Conservation (phyloP, 1,284 basidiomycete genomes). For the Microbotryum scabiosae region DNA sequence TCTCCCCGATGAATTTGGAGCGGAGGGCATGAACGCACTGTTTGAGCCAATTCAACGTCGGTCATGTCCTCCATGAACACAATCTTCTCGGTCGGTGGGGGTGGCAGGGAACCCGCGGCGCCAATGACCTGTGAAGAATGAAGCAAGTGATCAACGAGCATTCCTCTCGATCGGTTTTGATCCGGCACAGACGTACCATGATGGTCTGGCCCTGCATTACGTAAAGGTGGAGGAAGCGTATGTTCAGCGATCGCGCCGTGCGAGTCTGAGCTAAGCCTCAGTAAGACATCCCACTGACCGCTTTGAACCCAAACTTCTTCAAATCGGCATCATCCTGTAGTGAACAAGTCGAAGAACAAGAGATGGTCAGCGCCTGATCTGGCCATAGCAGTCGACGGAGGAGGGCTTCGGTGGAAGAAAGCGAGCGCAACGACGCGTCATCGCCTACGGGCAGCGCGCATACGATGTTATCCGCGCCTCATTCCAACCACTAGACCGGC, state of each 20-base stretch:
- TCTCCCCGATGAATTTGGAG: slow-evolving; percentile 1
- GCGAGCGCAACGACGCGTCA: too few species aligned
- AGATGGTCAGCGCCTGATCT: background rate
- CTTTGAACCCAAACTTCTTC: slow-evolving; percentile 70
- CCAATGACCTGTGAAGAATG: slow-evolving; percentile 59
- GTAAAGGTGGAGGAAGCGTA: background rate
- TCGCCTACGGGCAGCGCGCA: too few species aligned
- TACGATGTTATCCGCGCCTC: too few species aligned
- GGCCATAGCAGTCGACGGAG: background rate
- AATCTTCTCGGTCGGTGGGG: slow-evolving; percentile 65
- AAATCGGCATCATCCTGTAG: slow-evolving; percentile 73
- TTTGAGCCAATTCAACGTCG: slow-evolving; percentile 67
- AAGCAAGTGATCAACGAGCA: background rate
- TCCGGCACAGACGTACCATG: slow-evolving; percentile 21
- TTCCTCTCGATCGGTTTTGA: background rate
- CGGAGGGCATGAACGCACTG: slow-evolving; percentile 46
- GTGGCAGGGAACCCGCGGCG: slow-evolving; percentile 80
- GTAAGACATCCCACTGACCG: slow-evolving; percentile 45
- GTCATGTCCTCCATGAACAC: slow-evolving; percentile 81
- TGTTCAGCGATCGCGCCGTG: background rate
- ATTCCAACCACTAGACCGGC: background rate
- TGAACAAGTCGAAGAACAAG: background rate
- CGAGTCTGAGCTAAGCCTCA: too few species aligned
- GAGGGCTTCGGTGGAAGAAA: too few species aligned
- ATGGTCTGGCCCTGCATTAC: slow-evolving; percentile 33